phyloP scores from a whole-genome alignment of 2,329 filamentous ascomycete species.

The Fusarium pseudocircinatum region DNA sequence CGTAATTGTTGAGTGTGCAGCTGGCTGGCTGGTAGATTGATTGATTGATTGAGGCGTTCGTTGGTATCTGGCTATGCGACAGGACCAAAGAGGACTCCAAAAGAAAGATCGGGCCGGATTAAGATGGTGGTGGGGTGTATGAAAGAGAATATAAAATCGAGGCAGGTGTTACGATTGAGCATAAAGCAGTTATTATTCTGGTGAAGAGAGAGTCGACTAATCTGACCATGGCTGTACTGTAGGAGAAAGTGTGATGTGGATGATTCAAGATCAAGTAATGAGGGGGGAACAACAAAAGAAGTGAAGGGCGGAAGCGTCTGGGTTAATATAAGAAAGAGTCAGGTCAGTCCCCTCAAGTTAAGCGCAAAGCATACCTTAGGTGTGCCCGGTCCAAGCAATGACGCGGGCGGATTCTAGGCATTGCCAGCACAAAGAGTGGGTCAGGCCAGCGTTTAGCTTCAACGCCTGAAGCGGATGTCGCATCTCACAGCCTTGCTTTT shows the following conservation, averaged over 20 bases:
- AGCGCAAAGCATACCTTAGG: background rate
- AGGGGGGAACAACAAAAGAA: constrained; percentile 26
- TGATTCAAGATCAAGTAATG: constrained; percentile 25
- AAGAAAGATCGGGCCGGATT: constrained; percentile 5
- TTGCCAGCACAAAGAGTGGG: constrained; percentile 16
- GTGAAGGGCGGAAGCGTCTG: constrained; percentile 13
- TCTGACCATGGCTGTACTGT: constrained; percentile 42
- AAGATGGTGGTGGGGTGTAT: constrained; percentile 35
- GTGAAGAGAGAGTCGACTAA: constrained; percentile 32
- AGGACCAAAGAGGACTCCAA: constrained; percentile 1
- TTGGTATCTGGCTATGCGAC: constrained; percentile 20
- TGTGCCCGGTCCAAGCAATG: constrained; percentile 23
- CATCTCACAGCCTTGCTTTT: constrained; percentile 12
- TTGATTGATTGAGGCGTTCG: constrained; percentile 8
- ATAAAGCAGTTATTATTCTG: constrained; percentile 35
- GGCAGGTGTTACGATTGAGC: constrained; percentile 29
- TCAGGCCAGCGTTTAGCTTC: background rate
- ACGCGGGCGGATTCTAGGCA: constrained; percentile 24
- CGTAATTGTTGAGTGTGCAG: background rate
- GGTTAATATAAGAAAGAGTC: constrained; percentile 28
- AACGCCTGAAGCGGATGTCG: constrained; percentile 19
- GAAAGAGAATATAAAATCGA: constrained; percentile 25
- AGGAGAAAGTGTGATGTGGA: constrained; percentile 25
- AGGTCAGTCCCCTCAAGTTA: background rate
- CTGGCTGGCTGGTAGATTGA: background rate